Evolutionary conservation across 768 basidiomycete species (phyloP), one percentile per base, ranked within the genome.

Genomic region (Rhodotorula diobovata): DNA sequence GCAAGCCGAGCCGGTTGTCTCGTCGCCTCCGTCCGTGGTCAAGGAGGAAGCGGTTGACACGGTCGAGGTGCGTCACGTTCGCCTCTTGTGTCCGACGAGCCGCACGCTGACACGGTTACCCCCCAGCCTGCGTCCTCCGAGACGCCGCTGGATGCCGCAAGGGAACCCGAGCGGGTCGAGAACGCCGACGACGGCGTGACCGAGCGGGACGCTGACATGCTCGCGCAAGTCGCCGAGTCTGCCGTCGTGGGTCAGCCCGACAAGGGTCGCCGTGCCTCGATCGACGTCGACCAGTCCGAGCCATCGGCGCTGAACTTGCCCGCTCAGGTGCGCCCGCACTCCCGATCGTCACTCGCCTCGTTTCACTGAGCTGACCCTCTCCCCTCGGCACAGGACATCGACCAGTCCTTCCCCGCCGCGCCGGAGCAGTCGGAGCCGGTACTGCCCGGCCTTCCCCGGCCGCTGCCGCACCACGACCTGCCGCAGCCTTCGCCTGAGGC

Each of bases 381-480:
- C 10, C 11, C 9, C 21, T 34, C 39, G 35, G 18, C 37, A 21
- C 43, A 70, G 68, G n/a, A 51, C 10, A 45, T 70, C 43, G 20
- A 45, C 15, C 11, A 55, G 25, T 25, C 59, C 1, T 65, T 70
- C 63, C 63, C 69, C 1, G 5, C 28, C 16, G 45, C 46, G 2
- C 35, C 41, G 0, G 28, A 20, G 1, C 23, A 1, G 2, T 23
- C 30, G 9, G 55, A 23, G 4, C 32, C 25, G 7, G 12, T 23
- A 1, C 28, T 54, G 1, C 59, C 60, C 0, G 37, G 4, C 25
- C 11, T 63, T 0, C 56, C 70, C 23, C 16, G 18, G 28, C 66
- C 70, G 23, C 16, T 67, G 1, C 48, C 65, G 3, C 70, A 71
- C n/a, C 25, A 41, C 37, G 70, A 71, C 43, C 30, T 3, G 11